phyloP scores from a whole-genome alignment of 805 yeast genomes.

The Metschnikowia peoriensis region DNA sequence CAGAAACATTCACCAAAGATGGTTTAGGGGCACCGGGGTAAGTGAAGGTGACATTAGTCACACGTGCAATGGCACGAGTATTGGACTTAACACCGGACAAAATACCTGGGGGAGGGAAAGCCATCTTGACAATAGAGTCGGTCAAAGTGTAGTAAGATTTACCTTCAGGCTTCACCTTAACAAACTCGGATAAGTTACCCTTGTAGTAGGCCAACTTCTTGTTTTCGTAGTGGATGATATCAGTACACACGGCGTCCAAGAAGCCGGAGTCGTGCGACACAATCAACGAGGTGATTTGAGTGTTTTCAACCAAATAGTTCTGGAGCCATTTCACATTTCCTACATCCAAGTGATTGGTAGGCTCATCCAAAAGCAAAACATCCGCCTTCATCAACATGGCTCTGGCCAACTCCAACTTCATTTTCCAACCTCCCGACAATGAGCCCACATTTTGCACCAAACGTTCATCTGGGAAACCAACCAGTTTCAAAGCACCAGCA shows the following conservation, averaged over 20 bases:
- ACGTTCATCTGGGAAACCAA: conserved; percentile 91
- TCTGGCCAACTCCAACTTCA: conserved; percentile 97
- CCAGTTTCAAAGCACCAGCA: conserved; percentile 70
- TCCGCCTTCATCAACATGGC: conserved; percentile 98
- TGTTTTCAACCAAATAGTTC: conserved; percentile 78
- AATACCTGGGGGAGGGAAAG: conserved; percentile 98
- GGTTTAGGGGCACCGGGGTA: conserved; percentile 91
- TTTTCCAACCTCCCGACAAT: conserved; percentile 98
- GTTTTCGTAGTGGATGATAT: conserved; percentile 93
- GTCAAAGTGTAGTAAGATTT: conserved; percentile 92
- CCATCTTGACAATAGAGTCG: conserved; percentile 92
- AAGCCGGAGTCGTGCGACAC: conserved; percentile 98
- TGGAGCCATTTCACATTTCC: conserved; percentile 90
- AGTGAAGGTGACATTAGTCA: conserved; percentile 79
- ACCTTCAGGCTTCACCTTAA: conserved; percentile 91
- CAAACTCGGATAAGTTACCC: conserved; percentile 93
- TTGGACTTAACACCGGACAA: conserved; percentile 95
- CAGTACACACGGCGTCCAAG: conserved; percentile 93
- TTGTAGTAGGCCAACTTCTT: conserved; percentile 92
- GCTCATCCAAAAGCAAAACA: conserved; percentile 91
- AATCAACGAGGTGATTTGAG: conserved; percentile 87
- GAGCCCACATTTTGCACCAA: conserved; percentile 90
- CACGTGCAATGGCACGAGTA: conserved; percentile 89
- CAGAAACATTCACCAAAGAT: conserved; percentile 72
- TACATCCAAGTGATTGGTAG: conserved; percentile 97